A percentile compares a stretch with the other conserved stretches of the same genome.
Evolutionary conservation across 768 basidiomycete genomes (phyloP).

Genomic region (Suillus decipiens): DNA sequence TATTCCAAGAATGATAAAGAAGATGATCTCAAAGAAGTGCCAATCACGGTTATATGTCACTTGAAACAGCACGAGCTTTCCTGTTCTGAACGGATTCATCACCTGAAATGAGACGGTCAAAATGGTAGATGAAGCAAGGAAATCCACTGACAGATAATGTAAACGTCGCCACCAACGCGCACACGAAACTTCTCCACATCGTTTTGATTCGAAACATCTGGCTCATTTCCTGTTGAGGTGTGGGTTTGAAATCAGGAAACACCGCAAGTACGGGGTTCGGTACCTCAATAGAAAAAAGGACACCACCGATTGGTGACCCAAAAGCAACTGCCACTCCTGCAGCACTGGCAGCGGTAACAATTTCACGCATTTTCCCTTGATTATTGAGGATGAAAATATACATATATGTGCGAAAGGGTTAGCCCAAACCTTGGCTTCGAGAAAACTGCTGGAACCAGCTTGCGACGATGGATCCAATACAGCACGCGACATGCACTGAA

Average conservation of each 20-base stretch:
- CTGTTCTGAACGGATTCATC: slow-evolving; percentile 98
- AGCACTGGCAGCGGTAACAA: slow-evolving; percentile 93
- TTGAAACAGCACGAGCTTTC: slow-evolving; percentile 97
- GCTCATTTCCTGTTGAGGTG: slow-evolving; percentile 84
- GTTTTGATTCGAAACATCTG: slow-evolving; percentile 95
- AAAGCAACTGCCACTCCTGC: slow-evolving; percentile 99
- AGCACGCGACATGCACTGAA: slow-evolving; percentile 95
- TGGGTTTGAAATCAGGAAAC: slow-evolving; percentile 8
- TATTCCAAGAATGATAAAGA: slow-evolving; percentile 92
- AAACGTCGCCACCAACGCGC: slow-evolving; percentile 95
- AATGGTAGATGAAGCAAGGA: slow-evolving; percentile 18
- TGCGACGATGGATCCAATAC: slow-evolving; percentile 89
- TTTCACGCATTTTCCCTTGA: slow-evolving; percentile 80
- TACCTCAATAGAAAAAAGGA: slow-evolving; percentile 96
- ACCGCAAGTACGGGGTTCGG: not conserved
- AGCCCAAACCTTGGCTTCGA: slow-evolving; percentile 77
- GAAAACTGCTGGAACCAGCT: slow-evolving; percentile 80
- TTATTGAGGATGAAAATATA: slow-evolving; percentile 20
- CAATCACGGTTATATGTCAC: slow-evolving; percentile 97
- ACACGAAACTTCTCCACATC: slow-evolving; percentile 98
- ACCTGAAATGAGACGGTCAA: slow-evolving; percentile 51
- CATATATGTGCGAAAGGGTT: slow-evolving; percentile 2
- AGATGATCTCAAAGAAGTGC: slow-evolving; percentile 99
- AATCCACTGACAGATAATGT: slow-evolving; percentile 79
- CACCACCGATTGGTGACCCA: slow-evolving; percentile 96